Percentiles rank a stretch among this genome's conserved stretches.
Evolutionary conservation across 495 filamentous ascomycete genomes (phyloP).

Genomic region (Pseudoneurospora amorphoporcata): DNA sequence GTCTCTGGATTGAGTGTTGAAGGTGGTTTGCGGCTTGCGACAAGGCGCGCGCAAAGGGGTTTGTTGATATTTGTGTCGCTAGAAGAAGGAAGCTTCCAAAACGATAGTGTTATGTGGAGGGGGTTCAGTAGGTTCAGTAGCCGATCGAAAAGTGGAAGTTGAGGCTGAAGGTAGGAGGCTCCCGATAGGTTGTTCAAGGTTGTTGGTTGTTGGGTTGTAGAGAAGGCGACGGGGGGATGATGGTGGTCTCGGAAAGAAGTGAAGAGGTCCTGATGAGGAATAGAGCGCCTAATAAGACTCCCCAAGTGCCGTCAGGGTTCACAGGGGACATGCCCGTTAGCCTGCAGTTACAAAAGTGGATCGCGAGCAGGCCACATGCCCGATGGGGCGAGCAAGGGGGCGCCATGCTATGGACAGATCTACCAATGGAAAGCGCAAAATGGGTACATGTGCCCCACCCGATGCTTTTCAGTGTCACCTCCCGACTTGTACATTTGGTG

Average conservation of each 20-base stretch:
- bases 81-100: not conserved
- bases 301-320: conserved; percentile 2
- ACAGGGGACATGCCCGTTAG: conserved; percentile 11
- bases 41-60: not conserved
- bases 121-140: not conserved
- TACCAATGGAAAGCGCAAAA: not conserved
- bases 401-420: not conserved
- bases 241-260: conserved; percentile 6
- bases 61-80: not conserved
- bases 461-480: not conserved
- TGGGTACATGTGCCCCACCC: not conserved
- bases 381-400: conserved; percentile 12
- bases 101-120: not conserved
- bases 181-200: not conserved
- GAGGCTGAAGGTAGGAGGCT: not conserved
- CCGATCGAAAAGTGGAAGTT: not conserved
- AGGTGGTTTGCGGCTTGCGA: not conserved
- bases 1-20: not conserved
- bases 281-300: conserved; percentile 29
- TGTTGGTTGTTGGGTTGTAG: not conserved
- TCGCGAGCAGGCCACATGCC: conserved; percentile 21
- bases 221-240: conserved; percentile 5
- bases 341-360: conserved; percentile 1
- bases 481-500: not conserved
- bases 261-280: conserved; percentile 9